Evolutionary conservation across 1,284 basidiomycete species (phyloP), one percentile per base, ranked within the genome.

Genomic region (Cryptococcus amylolentus): DNA sequence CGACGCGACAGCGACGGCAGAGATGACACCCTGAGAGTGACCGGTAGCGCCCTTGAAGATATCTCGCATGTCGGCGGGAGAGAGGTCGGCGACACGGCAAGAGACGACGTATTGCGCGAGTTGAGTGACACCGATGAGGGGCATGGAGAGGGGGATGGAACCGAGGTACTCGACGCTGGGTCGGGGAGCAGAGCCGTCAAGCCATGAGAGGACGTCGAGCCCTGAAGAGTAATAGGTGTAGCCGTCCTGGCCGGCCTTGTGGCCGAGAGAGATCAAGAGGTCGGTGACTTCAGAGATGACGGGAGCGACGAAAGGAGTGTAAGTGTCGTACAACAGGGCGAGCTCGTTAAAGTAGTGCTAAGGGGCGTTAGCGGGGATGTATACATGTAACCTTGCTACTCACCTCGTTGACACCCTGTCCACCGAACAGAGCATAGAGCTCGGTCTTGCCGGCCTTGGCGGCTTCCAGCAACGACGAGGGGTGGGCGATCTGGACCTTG

Each of bases 11-110:
- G 86, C 88, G 52, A 96, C 84, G 23, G 95, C 95, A 20, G 93
- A 92, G 55, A 97, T 86, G 65, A 98, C 85, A 64, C 95, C 96
- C 78, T 98, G 95, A 7, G 92, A 96, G 80, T 98, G 95, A 47
- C 95, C 95, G 12, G 95, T 98, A 5, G 91, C 85, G 51, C 94
- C 95, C 35, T 85, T 82, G 63, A 97, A 83, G 55, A 84, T 84
- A 47, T 81, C 78, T 51, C 89, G 85, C 72, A 96, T 83, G 68
- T 93, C 84, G 18, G 86, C 89, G 0, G 93, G 93, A 2, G 84
- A 84, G 46, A 93, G 78, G 55, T 86, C 84, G 27, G 85, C 80
- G 54, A 89, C 85, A 51, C 85, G 86, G 71, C 88, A 88, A 27
- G 87, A 83, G 54, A 89, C 82, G 61, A 96, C 82, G 77, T 96